Evolutionary conservation across 2,329 filamentous ascomycete species (phyloP).

Genomic region (Sodiomyces alkalinus): DNA sequence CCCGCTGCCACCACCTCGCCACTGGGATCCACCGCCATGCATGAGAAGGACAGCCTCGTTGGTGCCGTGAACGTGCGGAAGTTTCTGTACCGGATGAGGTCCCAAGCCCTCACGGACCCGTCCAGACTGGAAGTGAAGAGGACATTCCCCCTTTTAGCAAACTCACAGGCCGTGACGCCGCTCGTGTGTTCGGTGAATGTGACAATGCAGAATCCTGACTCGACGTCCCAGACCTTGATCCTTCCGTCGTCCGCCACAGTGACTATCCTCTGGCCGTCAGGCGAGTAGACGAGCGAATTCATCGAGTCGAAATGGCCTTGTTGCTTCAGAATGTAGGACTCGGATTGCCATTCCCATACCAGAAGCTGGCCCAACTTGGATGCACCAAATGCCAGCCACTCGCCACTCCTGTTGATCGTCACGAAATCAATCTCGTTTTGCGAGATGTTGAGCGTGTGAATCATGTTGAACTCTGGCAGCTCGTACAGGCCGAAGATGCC

Average conservation of each 20-base stretch:
- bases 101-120: conserved; percentile 89
- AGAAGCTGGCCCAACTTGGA: conserved; percentile 91
- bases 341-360: conserved; percentile 99
- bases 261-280: conserved; percentile 83
- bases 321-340: conserved; percentile 96
- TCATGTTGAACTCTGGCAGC: conserved; percentile 87
- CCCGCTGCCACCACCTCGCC: conserved; percentile 93
- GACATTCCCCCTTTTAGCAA: conserved; percentile 88
- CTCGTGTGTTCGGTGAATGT: conserved; percentile 96
- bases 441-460: conserved; percentile 85
- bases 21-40: conserved; percentile 88
- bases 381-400: conserved; percentile 95
- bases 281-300: conserved; percentile 85
- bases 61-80: conserved; percentile 96
- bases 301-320: conserved; percentile 95
- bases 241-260: conserved; percentile 95
- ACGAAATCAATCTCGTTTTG: conserved; percentile 94
- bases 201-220: conserved; percentile 93
- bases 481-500: conserved; percentile 91
- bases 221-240: conserved; percentile 95
- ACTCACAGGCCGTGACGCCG: conserved; percentile 86
- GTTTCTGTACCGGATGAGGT: conserved; percentile 88
- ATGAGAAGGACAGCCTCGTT: conserved; percentile 80
- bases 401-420: conserved; percentile 82
- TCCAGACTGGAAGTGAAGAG: conserved; percentile 92